Percentiles rank a stretch among this genome's conserved stretches.
Evolutionary conservation across 1,284 basidiomycete species (phyloP).

Genomic region (Mycosarcoma maydis): DNA sequence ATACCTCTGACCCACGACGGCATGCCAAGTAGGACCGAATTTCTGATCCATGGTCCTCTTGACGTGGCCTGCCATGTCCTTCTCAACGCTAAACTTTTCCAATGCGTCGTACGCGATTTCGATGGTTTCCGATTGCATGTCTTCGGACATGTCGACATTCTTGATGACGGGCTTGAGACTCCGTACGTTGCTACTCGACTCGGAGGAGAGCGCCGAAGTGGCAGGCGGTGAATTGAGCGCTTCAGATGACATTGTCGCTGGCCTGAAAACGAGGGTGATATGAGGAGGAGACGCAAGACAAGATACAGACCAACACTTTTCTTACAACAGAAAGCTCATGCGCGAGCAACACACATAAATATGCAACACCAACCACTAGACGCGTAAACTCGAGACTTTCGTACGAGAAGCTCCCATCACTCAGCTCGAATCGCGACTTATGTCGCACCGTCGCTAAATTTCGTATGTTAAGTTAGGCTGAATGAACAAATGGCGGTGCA

Average conservation of each 20-base stretch:
- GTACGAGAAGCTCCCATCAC: too few relatives aligned
- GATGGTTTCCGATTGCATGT: slow-evolving; percentile 92
- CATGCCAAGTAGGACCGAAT: slow-evolving; percentile 94
- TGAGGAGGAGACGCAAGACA: neutral
- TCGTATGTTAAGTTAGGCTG: too few relatives aligned
- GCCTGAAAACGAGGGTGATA: neutral
- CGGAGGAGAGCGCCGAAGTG: neutral
- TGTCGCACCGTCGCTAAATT: too few relatives aligned
- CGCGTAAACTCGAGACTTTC: neutral
- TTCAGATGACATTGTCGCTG: slow-evolving; percentile 17
- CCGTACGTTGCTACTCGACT: slow-evolving; percentile 4
- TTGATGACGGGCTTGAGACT: slow-evolving; percentile 80
- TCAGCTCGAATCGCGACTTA: too few relatives aligned
- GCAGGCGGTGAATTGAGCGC: slow-evolving; percentile 12
- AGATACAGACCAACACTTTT: neutral
- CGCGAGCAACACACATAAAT: neutral
- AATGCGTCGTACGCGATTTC: slow-evolving; percentile 85
- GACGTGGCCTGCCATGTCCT: slow-evolving; percentile 93
- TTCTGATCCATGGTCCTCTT: slow-evolving; percentile 96
- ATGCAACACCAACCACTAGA: too few relatives aligned
- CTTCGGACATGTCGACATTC: slow-evolving; percentile 95
- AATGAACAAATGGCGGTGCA: too few relatives aligned
- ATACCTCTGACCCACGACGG: slow-evolving; percentile 90
- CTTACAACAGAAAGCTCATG: neutral
- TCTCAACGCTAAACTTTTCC: slow-evolving; percentile 91